Percentiles rank a stretch among this genome's conserved stretches.
Conservation (phyloP, 2,329 filamentous ascomycete genomes). For the Alternaria gaisen region DNA sequence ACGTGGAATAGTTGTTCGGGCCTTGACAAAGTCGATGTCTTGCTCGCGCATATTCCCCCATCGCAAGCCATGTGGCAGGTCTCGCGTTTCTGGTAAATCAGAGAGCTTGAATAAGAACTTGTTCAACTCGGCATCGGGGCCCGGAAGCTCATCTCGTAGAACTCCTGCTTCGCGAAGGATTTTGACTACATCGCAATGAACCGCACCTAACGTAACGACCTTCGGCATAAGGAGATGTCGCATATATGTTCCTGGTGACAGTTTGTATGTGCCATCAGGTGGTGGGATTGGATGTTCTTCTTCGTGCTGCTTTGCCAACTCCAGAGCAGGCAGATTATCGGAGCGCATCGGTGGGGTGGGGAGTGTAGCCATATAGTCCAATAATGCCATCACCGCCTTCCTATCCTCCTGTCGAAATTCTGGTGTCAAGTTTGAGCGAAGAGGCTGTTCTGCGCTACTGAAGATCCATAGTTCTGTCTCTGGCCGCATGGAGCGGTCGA, state of each 20-base stretch:
- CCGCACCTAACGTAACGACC: constrained; percentile 56
- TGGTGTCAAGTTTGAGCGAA: constrained; percentile 23
- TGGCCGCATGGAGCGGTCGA: constrained; percentile 67
- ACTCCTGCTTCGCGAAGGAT: constrained; percentile 34
- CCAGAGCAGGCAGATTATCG: constrained; percentile 34
- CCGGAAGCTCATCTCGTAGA: constrained; percentile 42
- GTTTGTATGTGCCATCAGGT: constrained; percentile 28
- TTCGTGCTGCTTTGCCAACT: constrained; percentile 42
- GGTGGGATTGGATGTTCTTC: constrained; percentile 36
- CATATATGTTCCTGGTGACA: constrained; percentile 36
- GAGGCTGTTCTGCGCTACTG: constrained; percentile 39
- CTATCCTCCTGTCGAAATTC: constrained; percentile 39
- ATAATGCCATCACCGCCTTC: constrained; percentile 38
- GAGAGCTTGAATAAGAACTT: constrained; percentile 67
- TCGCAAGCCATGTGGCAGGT: constrained; percentile 59
- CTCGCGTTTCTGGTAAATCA: constrained; percentile 54
- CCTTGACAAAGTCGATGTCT: constrained; percentile 64
- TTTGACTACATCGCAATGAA: constrained; percentile 48
- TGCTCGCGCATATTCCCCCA: constrained; percentile 64
- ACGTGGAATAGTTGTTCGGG: constrained; percentile 62
- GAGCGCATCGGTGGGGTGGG: constrained; percentile 38
- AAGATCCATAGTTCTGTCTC: constrained; percentile 74
- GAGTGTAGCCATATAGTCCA: constrained; percentile 41
- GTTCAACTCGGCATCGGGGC: constrained; percentile 47
- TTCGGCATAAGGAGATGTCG: constrained; percentile 44